phyloP scores from a whole-genome alignment of 768 basidiomycete genomes.

The Boletus bicolor region DNA sequence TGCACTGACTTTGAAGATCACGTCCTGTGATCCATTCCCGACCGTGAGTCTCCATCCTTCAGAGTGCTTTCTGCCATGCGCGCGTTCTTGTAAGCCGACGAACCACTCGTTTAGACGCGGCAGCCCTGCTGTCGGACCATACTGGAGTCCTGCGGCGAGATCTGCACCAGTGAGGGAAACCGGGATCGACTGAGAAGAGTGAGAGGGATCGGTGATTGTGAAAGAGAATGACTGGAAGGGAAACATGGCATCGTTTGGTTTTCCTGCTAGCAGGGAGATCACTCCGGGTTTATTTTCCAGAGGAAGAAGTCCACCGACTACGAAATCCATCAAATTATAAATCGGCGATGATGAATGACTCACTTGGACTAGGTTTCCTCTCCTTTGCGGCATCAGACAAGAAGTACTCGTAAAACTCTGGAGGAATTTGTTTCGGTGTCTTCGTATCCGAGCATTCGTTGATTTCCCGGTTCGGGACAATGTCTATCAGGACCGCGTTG shows the following conservation, averaged over 20 bases:
- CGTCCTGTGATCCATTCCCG: slow-evolving; percentile 85
- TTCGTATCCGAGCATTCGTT: not conserved
- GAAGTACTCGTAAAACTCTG: slow-evolving; percentile 54
- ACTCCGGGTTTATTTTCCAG: slow-evolving; percentile 76
- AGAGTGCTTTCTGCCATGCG: slow-evolving; percentile 58
- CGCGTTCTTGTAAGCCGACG: slow-evolving; percentile 61
- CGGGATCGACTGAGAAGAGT: slow-evolving; percentile 42
- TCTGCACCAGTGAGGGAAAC: slow-evolving; percentile 57
- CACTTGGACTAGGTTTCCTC: slow-evolving; percentile 63
- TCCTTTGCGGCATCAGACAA: slow-evolving; percentile 61
- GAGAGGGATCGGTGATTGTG: slow-evolving; percentile 49
- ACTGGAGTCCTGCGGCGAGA: slow-evolving; percentile 69
- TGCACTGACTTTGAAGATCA: slow-evolving; percentile 71
- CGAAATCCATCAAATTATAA: not conserved
- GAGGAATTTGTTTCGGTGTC: slow-evolving; percentile 38
- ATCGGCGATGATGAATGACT: slow-evolving; percentile 16
- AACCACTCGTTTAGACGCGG: slow-evolving; percentile 67
- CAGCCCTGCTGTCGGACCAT: slow-evolving; percentile 70
- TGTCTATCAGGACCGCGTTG: not conserved
- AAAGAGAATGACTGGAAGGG: slow-evolving; percentile 83
- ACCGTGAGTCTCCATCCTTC: slow-evolving; percentile 77
- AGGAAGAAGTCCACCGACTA: slow-evolving; percentile 70
- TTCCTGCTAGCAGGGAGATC: slow-evolving; percentile 84
- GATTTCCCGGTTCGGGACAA: not conserved
- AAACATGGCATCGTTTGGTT: slow-evolving; percentile 88